Evolutionary conservation across 2,329 filamentous ascomycete species (phyloP).

Genomic region (Pyricularia grisea): DNA sequence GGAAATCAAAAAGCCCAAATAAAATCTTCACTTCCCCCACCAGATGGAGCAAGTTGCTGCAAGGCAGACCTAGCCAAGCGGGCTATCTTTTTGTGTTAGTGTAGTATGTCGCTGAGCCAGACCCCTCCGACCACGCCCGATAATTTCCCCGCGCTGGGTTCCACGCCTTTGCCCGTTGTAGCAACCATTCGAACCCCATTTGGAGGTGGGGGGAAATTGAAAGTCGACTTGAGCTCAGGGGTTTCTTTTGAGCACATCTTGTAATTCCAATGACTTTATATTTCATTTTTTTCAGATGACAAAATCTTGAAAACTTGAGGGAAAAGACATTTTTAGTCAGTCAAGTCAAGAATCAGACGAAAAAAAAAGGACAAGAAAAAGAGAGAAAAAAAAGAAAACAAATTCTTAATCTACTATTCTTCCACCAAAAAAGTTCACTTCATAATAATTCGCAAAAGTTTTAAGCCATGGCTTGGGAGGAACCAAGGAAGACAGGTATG

Average conservation of each 20-base stretch:
- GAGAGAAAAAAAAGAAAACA: no score
- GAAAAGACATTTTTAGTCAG: background rate
- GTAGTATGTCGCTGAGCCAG: background rate
- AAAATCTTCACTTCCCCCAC: background rate
- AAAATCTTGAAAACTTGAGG: background rate
- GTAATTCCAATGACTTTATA: background rate
- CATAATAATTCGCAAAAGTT: background rate
- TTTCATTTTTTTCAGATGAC: background rate
- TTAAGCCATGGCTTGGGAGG: slow-evolving; percentile 28
- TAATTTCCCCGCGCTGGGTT: background rate
- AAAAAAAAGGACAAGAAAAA: background rate
- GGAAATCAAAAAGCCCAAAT: background rate
- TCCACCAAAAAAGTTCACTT: slow-evolving; percentile 5
- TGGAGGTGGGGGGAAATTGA: background rate
- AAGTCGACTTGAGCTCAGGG: background rate
- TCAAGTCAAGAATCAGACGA: background rate
- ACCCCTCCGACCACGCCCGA: background rate
- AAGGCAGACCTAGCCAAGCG: background rate
- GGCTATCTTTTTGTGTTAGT: background rate
- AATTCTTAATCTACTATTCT: background rate
- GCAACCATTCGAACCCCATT: background rate
- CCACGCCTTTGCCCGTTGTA: background rate
- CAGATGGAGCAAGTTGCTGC: background rate
- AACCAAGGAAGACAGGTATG: slow-evolving; percentile 35
- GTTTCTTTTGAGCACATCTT: background rate